phyloP scores from a whole-genome alignment of 345 rosid genomes.

The Firmiana major region DNA sequence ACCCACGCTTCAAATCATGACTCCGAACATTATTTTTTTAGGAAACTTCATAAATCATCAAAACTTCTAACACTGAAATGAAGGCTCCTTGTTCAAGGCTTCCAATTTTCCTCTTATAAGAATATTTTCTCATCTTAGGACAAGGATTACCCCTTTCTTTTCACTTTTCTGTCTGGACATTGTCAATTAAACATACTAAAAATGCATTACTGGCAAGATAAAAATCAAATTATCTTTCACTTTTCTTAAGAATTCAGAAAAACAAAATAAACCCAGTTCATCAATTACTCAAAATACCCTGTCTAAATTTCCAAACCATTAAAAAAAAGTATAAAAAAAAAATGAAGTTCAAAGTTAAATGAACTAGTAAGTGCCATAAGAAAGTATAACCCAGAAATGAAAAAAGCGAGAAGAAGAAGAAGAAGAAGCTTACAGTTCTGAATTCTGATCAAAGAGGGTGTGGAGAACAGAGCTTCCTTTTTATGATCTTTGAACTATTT shows the following conservation, averaged over 20 bases:
- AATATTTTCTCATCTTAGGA: not conserved
- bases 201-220: not conserved
- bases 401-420: not conserved
- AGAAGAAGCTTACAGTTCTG: not conserved
- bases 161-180: not conserved
- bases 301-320: not conserved
- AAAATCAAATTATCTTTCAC: not conserved
- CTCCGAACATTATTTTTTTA: not conserved
- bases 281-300: not conserved
- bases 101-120: not conserved
- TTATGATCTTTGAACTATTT: not conserved
- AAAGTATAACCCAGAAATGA: not conserved
- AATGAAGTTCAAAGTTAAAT: not conserved
- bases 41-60: not conserved
- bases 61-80: not conserved
- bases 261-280: constrained; percentile 3
- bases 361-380: not conserved
- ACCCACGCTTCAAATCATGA: not conserved
- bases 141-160: too few species aligned
- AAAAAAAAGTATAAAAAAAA: not conserved
- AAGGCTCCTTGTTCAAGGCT: not conserved
- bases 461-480: not conserved
- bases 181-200: not conserved
- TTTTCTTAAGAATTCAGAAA: not conserved
- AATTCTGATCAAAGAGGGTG: not conserved